Base-by-base conservation (phyloP, 2,329 filamentous ascomycete genomes). In the Ascosphaera apis region DNA sequence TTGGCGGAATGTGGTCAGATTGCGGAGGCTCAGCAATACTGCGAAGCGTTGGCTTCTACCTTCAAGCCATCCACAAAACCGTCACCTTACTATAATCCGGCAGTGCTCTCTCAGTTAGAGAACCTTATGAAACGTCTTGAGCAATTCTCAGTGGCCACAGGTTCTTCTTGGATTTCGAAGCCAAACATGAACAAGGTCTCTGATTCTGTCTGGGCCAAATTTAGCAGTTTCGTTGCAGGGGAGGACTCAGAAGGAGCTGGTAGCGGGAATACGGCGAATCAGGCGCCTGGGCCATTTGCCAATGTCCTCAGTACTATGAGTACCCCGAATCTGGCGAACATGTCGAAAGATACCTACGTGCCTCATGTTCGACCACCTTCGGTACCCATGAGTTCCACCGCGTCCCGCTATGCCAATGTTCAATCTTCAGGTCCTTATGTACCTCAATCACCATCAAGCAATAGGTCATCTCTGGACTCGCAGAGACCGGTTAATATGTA, bases 161-260 rank as follows among this genome's bases (percentile, higher is more conserved):
- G 73, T 4, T 74, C 71, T 15, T 86, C 83, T 2, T 92, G 86
- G 81, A 88, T 98, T 36, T 77, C 82, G 1, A 92, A 88, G 53
- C 83, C 86, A 4, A 93, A 73, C 53, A 91, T 95, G 69, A 84
- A 91, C 54, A 92, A 91, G 55, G 82, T 95, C 0, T 88, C 84
- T 2, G 83, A 78, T 41, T 82, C 78, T 23, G 72, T 95, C 51
- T 84, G 82, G 68, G 83, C 74, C 43, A 82, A 78, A 40, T 93
- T 99, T 57, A 95, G 84, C 57, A 93, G 83, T 48, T 98, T 98
- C 49, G 83, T 98, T 41, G 74, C 79, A 36, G 91, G 88, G 11
- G 86, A 93, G 40, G 86, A 95, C 37, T 70, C 69, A 36, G 77
- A 82, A 36, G 63, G 63, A 7, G 70, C 67, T 1, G 65, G 65